A percentile compares a stretch with the other conserved stretches of the same genome.
These are phyloP conservation scores for Tripterygium wilfordii DNA, from an alignment of 177 flowering plant species.

Conservation along the genomic window DNA sequence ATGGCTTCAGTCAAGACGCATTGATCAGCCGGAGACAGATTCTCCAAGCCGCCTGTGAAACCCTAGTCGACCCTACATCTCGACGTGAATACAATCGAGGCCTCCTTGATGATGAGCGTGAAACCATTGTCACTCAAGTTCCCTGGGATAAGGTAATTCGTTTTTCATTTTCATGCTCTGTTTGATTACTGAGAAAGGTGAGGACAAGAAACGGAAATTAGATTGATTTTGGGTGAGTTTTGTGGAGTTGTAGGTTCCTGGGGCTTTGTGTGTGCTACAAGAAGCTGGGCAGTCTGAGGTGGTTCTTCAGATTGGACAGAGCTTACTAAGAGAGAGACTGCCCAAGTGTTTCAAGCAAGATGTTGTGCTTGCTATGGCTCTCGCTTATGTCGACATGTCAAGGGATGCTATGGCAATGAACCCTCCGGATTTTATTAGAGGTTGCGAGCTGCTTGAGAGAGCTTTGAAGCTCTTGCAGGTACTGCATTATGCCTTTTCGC, in stretches of 20 bases:
- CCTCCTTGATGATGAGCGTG: constrained; percentile 58
- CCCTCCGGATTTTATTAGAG: constrained; percentile 74
- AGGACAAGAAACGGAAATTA: background rate
- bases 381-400: constrained; percentile 83
- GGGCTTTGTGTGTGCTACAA: constrained; percentile 81
- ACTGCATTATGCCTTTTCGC: background rate
- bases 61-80: constrained; percentile 52
- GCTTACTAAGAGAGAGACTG: constrained; percentile 67
- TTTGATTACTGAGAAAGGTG: constrained; percentile 4
- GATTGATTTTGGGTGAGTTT: background rate
- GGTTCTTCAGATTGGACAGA: constrained; percentile 65
- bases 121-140: constrained; percentile 67
- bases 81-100: constrained; percentile 75
- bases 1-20: constrained; percentile 78
- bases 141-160: constrained; percentile 78
- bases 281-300: constrained; percentile 79
- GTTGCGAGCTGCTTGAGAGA: constrained; percentile 79
- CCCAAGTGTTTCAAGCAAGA: constrained; percentile 88
- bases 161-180: background rate
- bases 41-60: constrained; percentile 90
- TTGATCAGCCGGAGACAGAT: constrained; percentile 71
- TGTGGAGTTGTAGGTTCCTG: constrained; percentile 59
- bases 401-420: constrained; percentile 89
- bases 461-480: constrained; percentile 95
- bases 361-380: constrained; percentile 80